Evolutionary conservation across 805 yeast species (phyloP), one percentile per base, ranked within the genome.

Genomic region (Barnettozyma vustinii): DNA sequence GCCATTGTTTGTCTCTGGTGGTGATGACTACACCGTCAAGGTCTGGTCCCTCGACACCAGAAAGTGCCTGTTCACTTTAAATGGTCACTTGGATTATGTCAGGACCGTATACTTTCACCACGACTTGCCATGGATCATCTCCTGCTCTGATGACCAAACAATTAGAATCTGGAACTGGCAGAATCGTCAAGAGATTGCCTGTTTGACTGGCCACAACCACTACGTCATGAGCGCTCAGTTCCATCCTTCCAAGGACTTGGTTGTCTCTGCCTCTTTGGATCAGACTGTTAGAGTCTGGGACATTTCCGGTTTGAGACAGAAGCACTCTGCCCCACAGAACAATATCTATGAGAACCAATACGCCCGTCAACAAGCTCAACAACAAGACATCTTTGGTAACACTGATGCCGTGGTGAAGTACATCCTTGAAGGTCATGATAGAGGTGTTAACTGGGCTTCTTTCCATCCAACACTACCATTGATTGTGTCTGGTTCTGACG

Each of bases 131-230:
- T 94, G 99, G 99, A 87, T 94, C 63, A 81, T 94, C 52, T 85
- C 97, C 23, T 83, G 94, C 52, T 88, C 97, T 41, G 99, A 94
- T 69, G 99, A 94, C 74, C 99, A 94, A 71, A 94, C 99, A 30
- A 90, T 95, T 56, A 80, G 99, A 66, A 92, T 94, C 56, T 94
- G 99, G 99, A 95, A 94, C 72, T 94, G 99, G 99, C 99, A 95
- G 74, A 91, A 91, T 67, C 83, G 99, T 59, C 92, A 90, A 66
- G 98, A 94, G 62, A 86, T 94, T 62, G 98, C 98, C 9, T 89
- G 97, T 62, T 73, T 94, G 58, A 92, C 99, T 8, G 99, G 99
- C 53, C 99, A 94, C 69, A 91, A 89, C 70, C 99, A 94, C 72
- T 94, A 95, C 69, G 97, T 94, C 48, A 88, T 94, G 94, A 87